Conservation (phyloP, 768 basidiomycete species). For the Mrakia gelida region DNA sequence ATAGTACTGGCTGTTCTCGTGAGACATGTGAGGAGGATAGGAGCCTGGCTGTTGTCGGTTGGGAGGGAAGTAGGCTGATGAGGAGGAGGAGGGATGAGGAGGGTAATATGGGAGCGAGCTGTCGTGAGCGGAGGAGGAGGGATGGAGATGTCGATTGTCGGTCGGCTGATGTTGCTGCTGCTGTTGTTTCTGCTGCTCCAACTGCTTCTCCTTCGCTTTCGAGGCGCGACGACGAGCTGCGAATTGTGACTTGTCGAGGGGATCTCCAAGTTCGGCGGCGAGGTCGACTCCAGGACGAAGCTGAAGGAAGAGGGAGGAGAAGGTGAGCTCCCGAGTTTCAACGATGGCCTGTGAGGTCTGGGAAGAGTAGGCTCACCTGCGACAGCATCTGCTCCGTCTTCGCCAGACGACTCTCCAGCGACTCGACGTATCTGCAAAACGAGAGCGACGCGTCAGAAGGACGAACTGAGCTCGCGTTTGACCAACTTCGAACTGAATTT, state of each 20-base stretch:
- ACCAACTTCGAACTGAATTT: background rate
- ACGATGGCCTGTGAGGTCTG: too few relatives aligned
- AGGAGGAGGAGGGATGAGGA: background rate
- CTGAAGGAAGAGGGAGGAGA: constrained; percentile 10
- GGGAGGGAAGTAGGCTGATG: background rate
- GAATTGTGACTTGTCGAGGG: constrained; percentile 23
- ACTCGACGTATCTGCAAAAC: constrained; percentile 16
- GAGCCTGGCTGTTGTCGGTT: background rate
- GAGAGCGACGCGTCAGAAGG: background rate
- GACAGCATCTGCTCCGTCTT: constrained; percentile 23
- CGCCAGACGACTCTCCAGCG: constrained; percentile 19
- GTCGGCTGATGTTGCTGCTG: background rate
- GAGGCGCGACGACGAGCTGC: constrained; percentile 16
- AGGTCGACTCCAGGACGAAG: constrained; percentile 26
- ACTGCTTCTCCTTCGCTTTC: constrained; percentile 8
- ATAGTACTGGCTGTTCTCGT: background rate
- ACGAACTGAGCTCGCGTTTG: too few relatives aligned
- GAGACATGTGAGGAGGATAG: background rate
- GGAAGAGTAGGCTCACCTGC: background rate
- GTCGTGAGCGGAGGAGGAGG: background rate
- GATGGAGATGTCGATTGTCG: too few relatives aligned
- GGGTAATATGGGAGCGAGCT: background rate
- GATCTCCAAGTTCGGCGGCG: constrained; percentile 16
- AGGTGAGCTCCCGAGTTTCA: background rate
- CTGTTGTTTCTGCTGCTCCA: background rate